Evolutionary conservation across 495 filamentous ascomycete species (phyloP).

Genomic region (Oleoguttula mirabilis): DNA sequence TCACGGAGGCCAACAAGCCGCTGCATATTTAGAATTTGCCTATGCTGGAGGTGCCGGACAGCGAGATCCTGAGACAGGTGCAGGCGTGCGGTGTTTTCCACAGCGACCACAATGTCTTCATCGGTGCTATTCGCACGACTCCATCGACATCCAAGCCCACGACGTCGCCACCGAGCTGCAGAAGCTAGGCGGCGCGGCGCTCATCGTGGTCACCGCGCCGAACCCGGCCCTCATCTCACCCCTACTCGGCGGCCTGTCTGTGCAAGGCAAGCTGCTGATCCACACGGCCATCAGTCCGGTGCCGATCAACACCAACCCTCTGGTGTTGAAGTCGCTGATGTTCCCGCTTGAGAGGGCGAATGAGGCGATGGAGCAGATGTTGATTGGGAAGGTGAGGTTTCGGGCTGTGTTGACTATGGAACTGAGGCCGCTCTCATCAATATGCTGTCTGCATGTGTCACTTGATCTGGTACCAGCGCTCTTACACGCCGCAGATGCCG

Average conservation of each 20-base stretch:
- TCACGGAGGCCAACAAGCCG: slow-evolving; percentile 24
- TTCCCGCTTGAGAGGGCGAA: slow-evolving; percentile 47
- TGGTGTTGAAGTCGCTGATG: slow-evolving; percentile 40
- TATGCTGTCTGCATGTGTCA: no score
- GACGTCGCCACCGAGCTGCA: slow-evolving; percentile 41
- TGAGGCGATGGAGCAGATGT: slow-evolving; percentile 34
- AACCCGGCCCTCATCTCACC: slow-evolving; percentile 41
- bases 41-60: slow-evolving; percentile 24
- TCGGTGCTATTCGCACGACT: no score
- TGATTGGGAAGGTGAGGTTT: slow-evolving; percentile 34
- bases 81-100: slow-evolving; percentile 33
- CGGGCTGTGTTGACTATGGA: slow-evolving; percentile 37
- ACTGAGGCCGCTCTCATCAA: no score
- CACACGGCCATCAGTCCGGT: slow-evolving; percentile 38
- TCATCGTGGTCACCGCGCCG: slow-evolving; percentile 55
- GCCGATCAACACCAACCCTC: slow-evolving; percentile 36
- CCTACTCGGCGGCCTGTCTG: slow-evolving; percentile 43
- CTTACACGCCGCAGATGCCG: no score
- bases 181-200: slow-evolving; percentile 47
- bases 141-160: slow-evolving; percentile 47
- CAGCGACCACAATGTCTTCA: slow-evolving; percentile 24
- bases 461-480: no score
- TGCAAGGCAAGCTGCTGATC: slow-evolving; percentile 42
- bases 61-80: slow-evolving; percentile 33
- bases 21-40: slow-evolving; percentile 29